A percentile compares a stretch with the other conserved stretches of the same genome.
phyloP scores from a whole-genome alignment of 2,329 filamentous ascomycete species.

The Monosporascus sp. region DNA sequence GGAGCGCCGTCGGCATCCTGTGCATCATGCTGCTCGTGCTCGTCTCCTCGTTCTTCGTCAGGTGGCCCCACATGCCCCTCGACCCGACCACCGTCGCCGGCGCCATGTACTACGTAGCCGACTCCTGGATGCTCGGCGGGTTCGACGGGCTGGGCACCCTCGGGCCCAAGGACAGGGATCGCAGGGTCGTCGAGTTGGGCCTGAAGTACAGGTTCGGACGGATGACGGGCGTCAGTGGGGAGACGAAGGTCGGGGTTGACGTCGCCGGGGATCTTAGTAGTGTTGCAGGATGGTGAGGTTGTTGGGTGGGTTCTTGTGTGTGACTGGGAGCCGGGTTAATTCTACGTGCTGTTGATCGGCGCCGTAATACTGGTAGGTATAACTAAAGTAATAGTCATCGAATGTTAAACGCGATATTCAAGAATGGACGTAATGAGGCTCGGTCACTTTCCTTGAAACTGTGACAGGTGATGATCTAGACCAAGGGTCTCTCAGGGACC shows the following conservation, averaged over 20 bases:
- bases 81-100: slow-evolving; percentile 31
- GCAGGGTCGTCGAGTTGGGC: slow-evolving; percentile 21
- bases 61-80: slow-evolving; percentile 32
- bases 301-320: too few relatives aligned
- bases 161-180: slow-evolving; percentile 25
- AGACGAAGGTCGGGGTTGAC: slow-evolving; percentile 25
- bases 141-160: slow-evolving; percentile 25
- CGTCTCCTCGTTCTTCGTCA: slow-evolving; percentile 26
- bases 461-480: too few relatives aligned
- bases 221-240: slow-evolving; percentile 24
- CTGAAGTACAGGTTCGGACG: slow-evolving; percentile 27
- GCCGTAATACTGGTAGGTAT: too few relatives aligned
- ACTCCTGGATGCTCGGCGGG: slow-evolving; percentile 28
- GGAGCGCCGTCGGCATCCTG: slow-evolving; percentile 28
- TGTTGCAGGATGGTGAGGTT: too few relatives aligned
- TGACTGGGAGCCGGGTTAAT: too few relatives aligned
- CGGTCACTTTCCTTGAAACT: too few relatives aligned
- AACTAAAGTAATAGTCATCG: too few relatives aligned
- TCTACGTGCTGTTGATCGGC: too few relatives aligned
- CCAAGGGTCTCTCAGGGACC: too few relatives aligned
- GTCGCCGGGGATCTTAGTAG: neutral
- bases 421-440: too few relatives aligned
- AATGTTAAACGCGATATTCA: too few relatives aligned
- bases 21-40: slow-evolving; percentile 32
- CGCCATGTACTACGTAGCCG: slow-evolving; percentile 30